Conservation (phyloP, 164 flowering plant species). For the Vitis labrusca region DNA sequence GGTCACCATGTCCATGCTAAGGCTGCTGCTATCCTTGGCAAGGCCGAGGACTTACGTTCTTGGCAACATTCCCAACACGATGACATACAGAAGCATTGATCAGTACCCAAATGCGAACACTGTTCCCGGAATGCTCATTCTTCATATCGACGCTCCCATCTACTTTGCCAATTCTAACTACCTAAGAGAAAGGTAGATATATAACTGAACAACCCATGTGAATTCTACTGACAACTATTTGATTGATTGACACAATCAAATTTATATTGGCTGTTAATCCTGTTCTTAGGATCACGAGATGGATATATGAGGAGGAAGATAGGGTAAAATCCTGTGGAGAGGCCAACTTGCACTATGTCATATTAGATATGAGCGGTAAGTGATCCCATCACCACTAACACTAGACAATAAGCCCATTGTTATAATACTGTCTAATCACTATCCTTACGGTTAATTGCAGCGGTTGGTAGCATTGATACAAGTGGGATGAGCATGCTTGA, state of each 20-base stretch:
- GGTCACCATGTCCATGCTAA: slow-evolving; percentile 57
- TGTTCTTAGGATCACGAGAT: slow-evolving; percentile 44
- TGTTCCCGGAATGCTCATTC: slow-evolving; percentile 63
- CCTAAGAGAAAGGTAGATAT: slow-evolving; percentile 64
- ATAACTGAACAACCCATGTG: too few relatives aligned
- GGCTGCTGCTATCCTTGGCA: slow-evolving; percentile 51
- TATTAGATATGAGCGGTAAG: slow-evolving; percentile 68
- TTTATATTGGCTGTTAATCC: background rate
- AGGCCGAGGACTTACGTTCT: slow-evolving; percentile 60
- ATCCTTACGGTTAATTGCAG: slow-evolving; percentile 26
- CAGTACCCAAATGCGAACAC: slow-evolving; percentile 53
- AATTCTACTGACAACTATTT: too few relatives aligned
- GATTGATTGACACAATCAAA: too few relatives aligned
- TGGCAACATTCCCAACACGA: slow-evolving; percentile 62
- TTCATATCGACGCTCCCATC: slow-evolving; percentile 60
- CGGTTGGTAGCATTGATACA: slow-evolving; percentile 73
- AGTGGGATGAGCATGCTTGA: slow-evolving; percentile 80
- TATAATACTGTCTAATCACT: background rate
- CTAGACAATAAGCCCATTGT: too few relatives aligned
- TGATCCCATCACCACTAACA: background rate
- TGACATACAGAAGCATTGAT: slow-evolving; percentile 44
- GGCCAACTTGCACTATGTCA: slow-evolving; percentile 58
- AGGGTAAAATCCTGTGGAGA: slow-evolving; percentile 42
- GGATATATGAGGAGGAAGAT: slow-evolving; percentile 83
- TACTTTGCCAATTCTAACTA: slow-evolving; percentile 73